Base-by-base conservation (phyloP, 495 filamentous ascomycete species). In the Polyplosphaeria fusca region DNA sequence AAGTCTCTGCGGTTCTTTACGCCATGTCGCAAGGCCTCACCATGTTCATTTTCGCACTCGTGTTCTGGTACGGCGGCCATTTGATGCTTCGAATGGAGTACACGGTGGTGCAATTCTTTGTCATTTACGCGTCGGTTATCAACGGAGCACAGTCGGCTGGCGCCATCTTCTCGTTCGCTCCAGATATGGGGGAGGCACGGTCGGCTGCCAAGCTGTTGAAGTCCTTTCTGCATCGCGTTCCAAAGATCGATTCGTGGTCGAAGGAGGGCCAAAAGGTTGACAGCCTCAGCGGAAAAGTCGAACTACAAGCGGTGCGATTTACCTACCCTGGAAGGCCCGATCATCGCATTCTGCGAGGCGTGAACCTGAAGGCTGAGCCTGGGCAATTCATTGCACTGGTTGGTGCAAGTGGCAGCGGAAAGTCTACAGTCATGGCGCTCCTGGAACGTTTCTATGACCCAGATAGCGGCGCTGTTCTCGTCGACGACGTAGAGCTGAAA, bases 31-130 rank as follows among this genome's bases (percentile, higher is more conserved):
- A 96, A 68, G 81, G 82, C 3, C 73, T 93, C 40, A 81, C 85
- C 65, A 92, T 95, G 76, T 78, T 90, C 41, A 88, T 83, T 62
- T 81, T 89, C 43, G 91, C 88, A 7, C 82, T 96, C n/a, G 90
- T 86, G 1, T 96, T 95, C 74, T 95, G 89, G 89, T 95, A 93
- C 63, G 91, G 91, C 45, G 91, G 90, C 26, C 84, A 79, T 2
- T 76, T 93, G 35, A 85, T 96, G 38, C 81, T 79, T n/a, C 77
- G 77, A 27, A 60, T 68, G 25, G 86, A 95, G 68, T 83, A 83
- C 59, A 89, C 73, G 51, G 79, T 88, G 67, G 85, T 88, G 64
- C 83, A 86, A 47, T 95, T 94, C 76, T 96, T 95, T 70, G 73
- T 95, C 55, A 87, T 86, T 58, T 95, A 91, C 73, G 74, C 79